Percentiles rank a stretch among this genome's conserved stretches.
phyloP scores from a whole-genome alignment of 129 eudicot species.

The Flaveria brownii region DNA sequence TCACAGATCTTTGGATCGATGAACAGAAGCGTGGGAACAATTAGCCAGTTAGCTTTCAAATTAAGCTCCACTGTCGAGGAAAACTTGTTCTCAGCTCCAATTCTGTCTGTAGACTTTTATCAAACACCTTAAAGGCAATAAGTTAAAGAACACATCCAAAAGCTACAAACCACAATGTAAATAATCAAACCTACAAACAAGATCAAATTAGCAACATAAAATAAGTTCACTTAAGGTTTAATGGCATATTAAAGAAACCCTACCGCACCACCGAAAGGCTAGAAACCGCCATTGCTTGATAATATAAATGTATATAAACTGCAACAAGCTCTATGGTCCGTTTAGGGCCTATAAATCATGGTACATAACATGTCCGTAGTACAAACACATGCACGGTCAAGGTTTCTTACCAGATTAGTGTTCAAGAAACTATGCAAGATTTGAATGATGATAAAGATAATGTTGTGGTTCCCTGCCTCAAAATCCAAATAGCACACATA shows the following conservation, averaged over 20 bases:
- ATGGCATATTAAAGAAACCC: slow-evolving; percentile 16
- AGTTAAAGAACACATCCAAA: neutral
- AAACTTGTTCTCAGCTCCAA: slow-evolving; percentile 78
- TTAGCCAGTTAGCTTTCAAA: slow-evolving; percentile 85
- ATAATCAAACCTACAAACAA: slow-evolving; percentile 20
- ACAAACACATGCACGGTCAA: too few relatives aligned
- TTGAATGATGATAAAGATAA: too few relatives aligned
- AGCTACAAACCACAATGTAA: neutral
- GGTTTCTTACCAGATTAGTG: too few relatives aligned
- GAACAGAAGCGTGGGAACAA: slow-evolving; percentile 85
- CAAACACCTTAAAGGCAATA: slow-evolving; percentile 28
- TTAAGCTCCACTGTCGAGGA: slow-evolving; percentile 49
- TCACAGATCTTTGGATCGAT: slow-evolving; percentile 95
- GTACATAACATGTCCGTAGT: too few relatives aligned
- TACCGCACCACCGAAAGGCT: slow-evolving; percentile 2
- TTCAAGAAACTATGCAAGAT: too few relatives aligned
- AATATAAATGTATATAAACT: too few relatives aligned
- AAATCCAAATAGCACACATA: too few relatives aligned
- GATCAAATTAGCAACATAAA: neutral
- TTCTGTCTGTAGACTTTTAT: slow-evolving; percentile 31
- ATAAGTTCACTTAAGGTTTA: slow-evolving; percentile 10
- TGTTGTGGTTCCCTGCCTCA: too few relatives aligned
- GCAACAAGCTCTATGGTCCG: too few relatives aligned
- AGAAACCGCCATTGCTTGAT: too few relatives aligned
- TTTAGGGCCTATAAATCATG: too few relatives aligned